Evolutionary conservation across 139 green algal genomes (phyloP).

Genomic region (Volvox reticuliferus): DNA sequence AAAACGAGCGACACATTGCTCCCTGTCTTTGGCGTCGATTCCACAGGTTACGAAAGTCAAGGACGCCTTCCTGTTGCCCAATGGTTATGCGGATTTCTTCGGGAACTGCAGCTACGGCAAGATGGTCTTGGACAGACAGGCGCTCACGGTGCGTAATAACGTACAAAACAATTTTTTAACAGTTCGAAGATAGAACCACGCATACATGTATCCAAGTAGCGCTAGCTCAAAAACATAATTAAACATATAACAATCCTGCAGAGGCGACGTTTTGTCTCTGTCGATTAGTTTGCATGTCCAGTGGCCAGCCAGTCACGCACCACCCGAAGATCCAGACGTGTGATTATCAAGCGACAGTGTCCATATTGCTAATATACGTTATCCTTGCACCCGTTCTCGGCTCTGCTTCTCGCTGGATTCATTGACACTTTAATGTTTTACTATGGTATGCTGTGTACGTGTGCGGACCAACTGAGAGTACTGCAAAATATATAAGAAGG

Average conservation of each 20-base stretch:
- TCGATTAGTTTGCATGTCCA: background rate
- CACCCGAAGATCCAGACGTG: no score
- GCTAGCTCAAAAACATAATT: background rate
- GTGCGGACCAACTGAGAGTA: no score
- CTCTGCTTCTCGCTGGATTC: background rate
- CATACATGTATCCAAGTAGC: no score
- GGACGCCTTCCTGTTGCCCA: background rate
- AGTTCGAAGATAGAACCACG: background rate
- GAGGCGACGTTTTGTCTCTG: background rate
- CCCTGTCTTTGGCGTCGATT: no score
- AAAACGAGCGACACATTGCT: no score
- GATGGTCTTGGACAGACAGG: background rate
- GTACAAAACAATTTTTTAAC: background rate
- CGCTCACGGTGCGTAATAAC: background rate
- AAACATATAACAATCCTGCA: background rate
- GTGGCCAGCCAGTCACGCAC: background rate
- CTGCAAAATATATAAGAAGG: no score
- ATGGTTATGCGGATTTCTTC: background rate
- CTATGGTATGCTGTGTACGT: no score
- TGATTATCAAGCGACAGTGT: no score
- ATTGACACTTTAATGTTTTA: background rate
- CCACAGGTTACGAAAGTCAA: background rate
- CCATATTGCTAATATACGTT: no score
- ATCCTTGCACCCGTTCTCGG: background rate
- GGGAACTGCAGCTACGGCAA: background rate